Conservation (phyloP, 129 eudicot species). For the Saussurea involucrata region DNA sequence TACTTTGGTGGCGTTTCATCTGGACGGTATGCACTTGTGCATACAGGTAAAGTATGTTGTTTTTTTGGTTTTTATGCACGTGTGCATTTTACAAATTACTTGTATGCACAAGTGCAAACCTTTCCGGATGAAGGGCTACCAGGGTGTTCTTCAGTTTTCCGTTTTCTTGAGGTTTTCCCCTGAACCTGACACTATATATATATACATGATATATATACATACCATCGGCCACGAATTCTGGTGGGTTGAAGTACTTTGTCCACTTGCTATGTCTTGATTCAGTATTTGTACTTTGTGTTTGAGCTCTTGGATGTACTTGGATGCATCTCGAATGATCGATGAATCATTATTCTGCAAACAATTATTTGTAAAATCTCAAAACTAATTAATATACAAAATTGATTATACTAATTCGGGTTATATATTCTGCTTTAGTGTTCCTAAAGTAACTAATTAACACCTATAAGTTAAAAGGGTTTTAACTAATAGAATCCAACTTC, state of each 20-base stretch:
- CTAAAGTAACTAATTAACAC: no score
- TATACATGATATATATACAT: slow-evolving; percentile 6
- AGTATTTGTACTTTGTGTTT: slow-evolving; percentile 76
- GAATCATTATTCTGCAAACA: slow-evolving; percentile 59
- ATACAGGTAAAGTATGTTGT: no score
- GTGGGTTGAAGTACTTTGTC: slow-evolving; percentile 41
- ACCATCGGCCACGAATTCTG: slow-evolving; percentile 63
- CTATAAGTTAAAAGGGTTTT: neutral
- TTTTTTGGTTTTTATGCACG: no score
- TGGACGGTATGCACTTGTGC: no score
- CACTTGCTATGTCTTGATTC: slow-evolving; percentile 56
- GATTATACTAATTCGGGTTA: no score
- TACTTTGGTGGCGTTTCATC: no score
- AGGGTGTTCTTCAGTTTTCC: no score
- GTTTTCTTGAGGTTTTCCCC: no score
- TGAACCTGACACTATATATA: no score
- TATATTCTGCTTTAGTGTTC: neutral
- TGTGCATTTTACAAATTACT: no score
- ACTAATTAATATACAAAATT: neutral
- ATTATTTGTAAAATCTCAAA: neutral
- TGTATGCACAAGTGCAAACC: no score
- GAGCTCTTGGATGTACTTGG: slow-evolving; percentile 80
- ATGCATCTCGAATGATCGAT: slow-evolving; percentile 82
- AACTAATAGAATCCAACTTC: neutral
- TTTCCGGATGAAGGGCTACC: no score